These are phyloP conservation scores for Leccinum uliginosum DNA, from an alignment of 768 basidiomycete species.

Conservation along the genomic window DNA sequence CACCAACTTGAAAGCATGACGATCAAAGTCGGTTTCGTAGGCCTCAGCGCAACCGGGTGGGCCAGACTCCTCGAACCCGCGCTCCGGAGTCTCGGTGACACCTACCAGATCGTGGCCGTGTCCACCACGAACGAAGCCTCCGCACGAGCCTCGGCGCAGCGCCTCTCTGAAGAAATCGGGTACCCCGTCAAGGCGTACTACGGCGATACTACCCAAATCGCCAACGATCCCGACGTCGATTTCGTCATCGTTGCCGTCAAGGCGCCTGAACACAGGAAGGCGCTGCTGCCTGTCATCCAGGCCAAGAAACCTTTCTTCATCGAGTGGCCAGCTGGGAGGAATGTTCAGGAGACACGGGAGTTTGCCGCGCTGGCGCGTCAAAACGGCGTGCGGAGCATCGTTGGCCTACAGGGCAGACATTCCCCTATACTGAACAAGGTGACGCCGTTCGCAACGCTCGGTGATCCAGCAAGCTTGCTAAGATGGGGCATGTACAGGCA, in stretches of 20 bases:
- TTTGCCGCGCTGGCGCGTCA: conserved; percentile 6
- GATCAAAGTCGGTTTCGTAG: conserved; percentile 8
- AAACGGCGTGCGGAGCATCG: conserved; percentile 2
- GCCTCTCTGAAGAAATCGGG: conserved; percentile 1
- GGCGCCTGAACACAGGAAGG: conserved; percentile 6
- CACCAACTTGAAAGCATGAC: neutral
- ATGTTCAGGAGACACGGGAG: conserved; percentile 6
- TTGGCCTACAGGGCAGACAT: conserved; percentile 12
- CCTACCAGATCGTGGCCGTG: conserved; percentile 11
- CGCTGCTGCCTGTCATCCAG: conserved; percentile 9
- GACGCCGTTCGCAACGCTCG: neutral
- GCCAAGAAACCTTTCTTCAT: conserved; percentile 13
- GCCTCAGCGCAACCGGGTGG: conserved; percentile 7
- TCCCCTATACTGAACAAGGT: conserved; percentile 10
- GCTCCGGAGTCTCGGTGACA: conserved; percentile 6
- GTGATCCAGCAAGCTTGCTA: neutral
- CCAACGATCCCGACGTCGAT: conserved; percentile 13
- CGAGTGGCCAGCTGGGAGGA: conserved; percentile 13
- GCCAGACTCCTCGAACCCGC: conserved; percentile 7
- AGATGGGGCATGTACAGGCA: neutral
- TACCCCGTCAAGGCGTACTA: conserved; percentile 9
- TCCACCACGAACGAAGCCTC: conserved; percentile 9
- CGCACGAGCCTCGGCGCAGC: conserved; percentile 4
- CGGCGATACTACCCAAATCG: conserved; percentile 12
- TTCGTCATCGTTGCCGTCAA: conserved; percentile 12